Percentiles rank a stretch among this genome's conserved stretches.
Evolutionary conservation across 768 basidiomycete genomes (phyloP).

Genomic region (Clitopilus hobsonii): DNA sequence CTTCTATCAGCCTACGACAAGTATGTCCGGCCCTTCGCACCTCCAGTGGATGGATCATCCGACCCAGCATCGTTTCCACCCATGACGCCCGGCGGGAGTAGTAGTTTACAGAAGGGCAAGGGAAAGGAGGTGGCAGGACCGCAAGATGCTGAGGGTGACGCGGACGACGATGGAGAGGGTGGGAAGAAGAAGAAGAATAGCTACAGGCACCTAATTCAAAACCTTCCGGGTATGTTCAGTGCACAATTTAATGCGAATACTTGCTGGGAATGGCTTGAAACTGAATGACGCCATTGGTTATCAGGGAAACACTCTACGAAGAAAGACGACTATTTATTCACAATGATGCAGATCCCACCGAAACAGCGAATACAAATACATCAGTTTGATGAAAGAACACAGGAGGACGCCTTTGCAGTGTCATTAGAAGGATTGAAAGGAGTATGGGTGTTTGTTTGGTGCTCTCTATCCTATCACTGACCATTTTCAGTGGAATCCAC

Average conservation of each 20-base stretch:
- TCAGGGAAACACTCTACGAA: conserved; percentile 76
- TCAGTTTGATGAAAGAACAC: conserved; percentile 62
- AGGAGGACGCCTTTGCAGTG: conserved; percentile 69
- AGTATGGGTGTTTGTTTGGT: conserved; percentile 36
- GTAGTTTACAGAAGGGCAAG: conserved; percentile 42
- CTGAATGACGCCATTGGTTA: conserved; percentile 66
- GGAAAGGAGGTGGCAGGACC: conserved; percentile 37
- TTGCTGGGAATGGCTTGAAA: conserved; percentile 5
- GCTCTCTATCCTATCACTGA: not conserved
- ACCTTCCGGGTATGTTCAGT: conserved; percentile 55
- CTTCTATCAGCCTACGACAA: conserved; percentile 76
- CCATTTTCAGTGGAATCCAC: conserved; percentile 58
- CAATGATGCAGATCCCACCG: conserved; percentile 62
- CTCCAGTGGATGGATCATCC: conserved; percentile 25
- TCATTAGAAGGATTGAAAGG: conserved; percentile 70
- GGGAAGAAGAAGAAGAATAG: conserved; percentile 74
- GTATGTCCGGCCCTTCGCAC: conserved; percentile 59
- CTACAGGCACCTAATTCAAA: conserved; percentile 75
- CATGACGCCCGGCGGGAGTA: conserved; percentile 14
- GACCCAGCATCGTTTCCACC: conserved; percentile 13
- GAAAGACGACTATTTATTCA: conserved; percentile 70
- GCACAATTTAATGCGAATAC: conserved; percentile 4
- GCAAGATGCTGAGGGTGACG: conserved; percentile 28
- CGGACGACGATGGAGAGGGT: conserved; percentile 45
- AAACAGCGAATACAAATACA: conserved; percentile 63